Evolutionary conservation across 306 rosid species (phyloP).

Genomic region (Comarum palustre): DNA sequence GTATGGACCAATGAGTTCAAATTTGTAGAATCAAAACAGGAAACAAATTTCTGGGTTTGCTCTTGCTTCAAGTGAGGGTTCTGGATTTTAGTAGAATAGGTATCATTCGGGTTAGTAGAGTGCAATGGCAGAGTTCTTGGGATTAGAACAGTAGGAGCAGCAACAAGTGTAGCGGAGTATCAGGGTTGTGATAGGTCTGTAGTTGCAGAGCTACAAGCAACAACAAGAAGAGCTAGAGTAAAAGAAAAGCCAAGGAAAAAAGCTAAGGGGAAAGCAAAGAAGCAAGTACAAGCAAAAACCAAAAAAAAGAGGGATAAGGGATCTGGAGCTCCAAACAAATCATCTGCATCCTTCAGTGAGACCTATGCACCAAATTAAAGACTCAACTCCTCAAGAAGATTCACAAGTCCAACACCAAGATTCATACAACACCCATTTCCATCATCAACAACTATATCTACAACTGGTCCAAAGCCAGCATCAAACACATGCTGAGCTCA

Average conservation of each 20-base stretch:
- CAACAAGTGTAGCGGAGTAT: constrained; percentile 19
- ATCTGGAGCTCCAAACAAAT: constrained; percentile 44
- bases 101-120: constrained; percentile 40
- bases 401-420: constrained; percentile 29
- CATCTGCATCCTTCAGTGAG: constrained; percentile 25
- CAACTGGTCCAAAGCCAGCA: constrained; percentile 32
- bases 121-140: constrained; percentile 48
- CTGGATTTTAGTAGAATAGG: constrained; percentile 20
- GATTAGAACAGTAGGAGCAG: constrained; percentile 39
- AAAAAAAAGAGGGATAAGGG: constrained; percentile 19
- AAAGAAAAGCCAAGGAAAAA: constrained; percentile 15
- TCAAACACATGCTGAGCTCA: constrained; percentile 23
- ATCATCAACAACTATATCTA: constrained; percentile 13
- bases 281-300: neutral
- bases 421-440: constrained; percentile 10
- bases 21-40: constrained; percentile 3
- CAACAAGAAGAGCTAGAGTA: constrained; percentile 10
- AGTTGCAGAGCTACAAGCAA: constrained; percentile 27
- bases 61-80: constrained; percentile 21
- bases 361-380: constrained; percentile 16
- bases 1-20: constrained; percentile 8
- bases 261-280: constrained; percentile 5
- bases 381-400: constrained; percentile 26
- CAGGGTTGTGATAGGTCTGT: constrained; percentile 34
- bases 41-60: constrained; percentile 12